Evolutionary conservation across 2,329 filamentous ascomycete species (phyloP), one percentile per base, ranked within the genome.

Genomic region (Aureobasidium sp.): DNA sequence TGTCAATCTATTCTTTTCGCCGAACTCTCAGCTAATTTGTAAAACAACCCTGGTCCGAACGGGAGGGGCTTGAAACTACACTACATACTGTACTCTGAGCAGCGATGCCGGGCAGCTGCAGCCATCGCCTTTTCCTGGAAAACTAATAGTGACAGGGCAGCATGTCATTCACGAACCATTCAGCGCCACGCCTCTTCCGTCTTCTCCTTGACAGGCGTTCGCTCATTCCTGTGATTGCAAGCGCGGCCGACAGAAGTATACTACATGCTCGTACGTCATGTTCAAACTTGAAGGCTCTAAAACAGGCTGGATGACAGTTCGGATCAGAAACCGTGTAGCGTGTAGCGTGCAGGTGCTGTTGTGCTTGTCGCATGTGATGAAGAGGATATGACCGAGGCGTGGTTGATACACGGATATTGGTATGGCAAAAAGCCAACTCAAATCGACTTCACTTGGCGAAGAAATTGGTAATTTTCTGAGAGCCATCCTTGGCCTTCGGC

Each of bases 401-500:
- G 24, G 16, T 6, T 3, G 6, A 21, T 30, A 29, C 19, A 16
- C 16, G 24, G 16, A 17, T 25, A 21, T n/a, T 32, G 25, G 11
- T 14, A 29, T 19, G 25, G 39, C 16, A 4, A 14, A 34, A 14
- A 32, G 17, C 16, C 17, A 16, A 30, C 21, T 5, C 41, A 34
- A 21, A 21, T 21, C 34, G 12, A 11, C 12, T 27, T 69, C 66
- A 75, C 62, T 73, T 76, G 37, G 65, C 69, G 63, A 81, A 80
- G 63, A 81, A 81, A 62, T 68, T 76, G 30, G 78, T 81, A 55
- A 81, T 81, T 63, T 76, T 77, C 60, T 78, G 74, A 53, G 74
- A 80, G 14, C 78, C 76, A 58, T 73, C 70, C 25, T 66, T 65
- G 45, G 51, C 39, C 55, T 73, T 79, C 34, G 65, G 69, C 19